Conservation (phyloP, 768 basidiomycete genomes). For the Boletus pseudo-olivaceus region DNA sequence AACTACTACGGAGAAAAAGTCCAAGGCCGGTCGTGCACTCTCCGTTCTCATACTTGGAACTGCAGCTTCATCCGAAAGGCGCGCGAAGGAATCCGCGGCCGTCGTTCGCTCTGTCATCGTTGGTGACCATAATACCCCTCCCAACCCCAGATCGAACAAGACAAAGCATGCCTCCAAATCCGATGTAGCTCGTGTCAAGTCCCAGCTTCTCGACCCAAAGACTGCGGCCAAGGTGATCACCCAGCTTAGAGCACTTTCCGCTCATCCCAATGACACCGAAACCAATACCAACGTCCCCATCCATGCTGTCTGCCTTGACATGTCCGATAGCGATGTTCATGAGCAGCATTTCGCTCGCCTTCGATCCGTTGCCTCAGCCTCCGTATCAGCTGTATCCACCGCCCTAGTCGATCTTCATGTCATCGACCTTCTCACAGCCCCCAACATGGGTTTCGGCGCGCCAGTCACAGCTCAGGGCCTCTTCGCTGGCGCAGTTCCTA, state of each 20-base stretch:
- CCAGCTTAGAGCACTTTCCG: constrained; percentile 63
- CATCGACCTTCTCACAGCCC: constrained; percentile 54
- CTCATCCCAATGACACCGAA: constrained; percentile 10
- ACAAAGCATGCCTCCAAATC: constrained; percentile 43
- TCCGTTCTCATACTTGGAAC: constrained; percentile 30
- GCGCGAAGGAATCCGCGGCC: constrained; percentile 61
- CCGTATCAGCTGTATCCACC: constrained; percentile 46
- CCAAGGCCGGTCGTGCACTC: constrained; percentile 34
- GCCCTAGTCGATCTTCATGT: constrained; percentile 60
- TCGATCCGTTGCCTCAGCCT: constrained; percentile 44
- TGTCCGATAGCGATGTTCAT: constrained; percentile 60
- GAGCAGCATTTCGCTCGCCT: constrained; percentile 56
- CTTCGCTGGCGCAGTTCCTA: constrained; percentile 73
- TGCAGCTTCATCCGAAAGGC: constrained; percentile 45
- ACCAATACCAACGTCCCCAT: constrained; percentile 45
- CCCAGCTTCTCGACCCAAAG: constrained; percentile 62
- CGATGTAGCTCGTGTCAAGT: constrained; percentile 61
- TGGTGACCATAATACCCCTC: constrained; percentile 40
- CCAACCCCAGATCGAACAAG: constrained; percentile 34
- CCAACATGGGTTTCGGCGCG: constrained; percentile 70
- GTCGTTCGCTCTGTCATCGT: constrained; percentile 66
- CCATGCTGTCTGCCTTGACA: constrained; percentile 71
- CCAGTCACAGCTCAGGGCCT: constrained; percentile 66
- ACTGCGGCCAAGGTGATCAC: constrained; percentile 67
- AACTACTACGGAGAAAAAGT: constrained; percentile 38